phyloP scores from a whole-genome alignment of 2,329 filamentous ascomycete species.

The Alternaria alternata region DNA sequence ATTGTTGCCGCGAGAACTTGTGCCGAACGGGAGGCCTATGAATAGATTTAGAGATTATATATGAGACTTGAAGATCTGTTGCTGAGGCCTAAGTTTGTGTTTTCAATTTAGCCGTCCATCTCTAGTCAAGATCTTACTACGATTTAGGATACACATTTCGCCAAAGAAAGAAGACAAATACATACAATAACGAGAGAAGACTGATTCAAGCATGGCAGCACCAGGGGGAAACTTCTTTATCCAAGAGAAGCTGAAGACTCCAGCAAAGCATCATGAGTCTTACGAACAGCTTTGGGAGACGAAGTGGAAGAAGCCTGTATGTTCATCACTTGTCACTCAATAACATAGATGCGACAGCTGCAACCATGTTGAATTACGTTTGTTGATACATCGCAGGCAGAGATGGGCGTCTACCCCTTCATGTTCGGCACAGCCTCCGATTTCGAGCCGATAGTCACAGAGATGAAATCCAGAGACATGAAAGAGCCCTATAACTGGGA shows the following conservation, averaged over 20 bases:
- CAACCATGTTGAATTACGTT: neutral
- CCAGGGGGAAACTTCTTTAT: conserved; percentile 56
- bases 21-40: conserved; percentile 2
- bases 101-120: neutral
- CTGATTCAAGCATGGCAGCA: conserved; percentile 48
- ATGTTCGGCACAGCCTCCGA: conserved; percentile 74
- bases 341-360: neutral
- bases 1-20: neutral
- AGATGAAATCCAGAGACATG: conserved; percentile 67
- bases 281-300: conserved; percentile 70
- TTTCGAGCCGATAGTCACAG: conserved; percentile 73
- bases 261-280: conserved; percentile 57
- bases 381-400: conserved; percentile 31
- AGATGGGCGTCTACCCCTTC: conserved; percentile 74
- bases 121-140: neutral
- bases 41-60: neutral
- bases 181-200: neutral
- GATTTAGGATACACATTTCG: neutral
- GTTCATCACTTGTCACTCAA: conserved; percentile 25
- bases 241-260: conserved; percentile 54
- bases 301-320: conserved; percentile 75
- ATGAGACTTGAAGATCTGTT: neutral
- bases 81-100: neutral
- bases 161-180: neutral
- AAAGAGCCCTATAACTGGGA: conserved; percentile 71